A percentile compares a stretch with the other conserved stretches of the same genome.
These are phyloP conservation scores for Colletotrichum sansevieriae DNA, from an alignment of 2,329 filamentous ascomycete genomes.

Conservation along the genomic window DNA sequence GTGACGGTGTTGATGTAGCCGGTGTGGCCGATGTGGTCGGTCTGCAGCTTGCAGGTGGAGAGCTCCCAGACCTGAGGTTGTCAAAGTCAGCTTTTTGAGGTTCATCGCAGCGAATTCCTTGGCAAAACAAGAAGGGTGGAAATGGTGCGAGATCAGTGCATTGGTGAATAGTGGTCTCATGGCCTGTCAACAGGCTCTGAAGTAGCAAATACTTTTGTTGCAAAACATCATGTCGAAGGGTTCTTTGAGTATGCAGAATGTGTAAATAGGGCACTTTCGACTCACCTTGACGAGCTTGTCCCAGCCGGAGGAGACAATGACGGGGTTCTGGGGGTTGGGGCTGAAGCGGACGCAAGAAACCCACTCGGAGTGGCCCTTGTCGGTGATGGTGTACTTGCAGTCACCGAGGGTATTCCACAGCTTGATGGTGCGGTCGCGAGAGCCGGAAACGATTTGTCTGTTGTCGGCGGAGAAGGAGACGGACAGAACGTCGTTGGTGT, in stretches of 20 bases:
- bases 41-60: slow-evolving; percentile 99
- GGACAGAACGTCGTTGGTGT: slow-evolving; percentile 99
- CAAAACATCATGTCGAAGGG: slow-evolving; percentile 87
- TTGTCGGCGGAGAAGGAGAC: slow-evolving; percentile 99
- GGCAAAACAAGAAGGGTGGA: background rate
- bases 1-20: slow-evolving; percentile 99
- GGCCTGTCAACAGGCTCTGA: slow-evolving; percentile 90
- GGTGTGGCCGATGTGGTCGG: slow-evolving; percentile 99
- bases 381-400: slow-evolving; percentile 99
- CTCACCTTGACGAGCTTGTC: slow-evolving; percentile 99
- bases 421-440: slow-evolving; percentile 99
- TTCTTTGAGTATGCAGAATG: slow-evolving; percentile 9
- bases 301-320: slow-evolving; percentile 98
- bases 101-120: slow-evolving; percentile 1
- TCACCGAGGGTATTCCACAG: slow-evolving; percentile 99
- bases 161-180: slow-evolving; percentile 98
- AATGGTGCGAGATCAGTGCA: slow-evolving; percentile 74
- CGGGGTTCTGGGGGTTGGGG: slow-evolving; percentile 99
- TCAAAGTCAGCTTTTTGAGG: slow-evolving; percentile 45
- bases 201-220: slow-evolving; percentile 99
- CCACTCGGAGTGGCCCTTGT: slow-evolving; percentile 99
- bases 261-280: slow-evolving; percentile 46
- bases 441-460: slow-evolving; percentile 99
- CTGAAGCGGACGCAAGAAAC: slow-evolving; percentile 99
- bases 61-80: slow-evolving; percentile 94